Evolutionary conservation across 2,329 filamentous ascomycete genomes (phyloP), one percentile per base, ranked within the genome.

Genomic region (Fusarium coffeatum): DNA sequence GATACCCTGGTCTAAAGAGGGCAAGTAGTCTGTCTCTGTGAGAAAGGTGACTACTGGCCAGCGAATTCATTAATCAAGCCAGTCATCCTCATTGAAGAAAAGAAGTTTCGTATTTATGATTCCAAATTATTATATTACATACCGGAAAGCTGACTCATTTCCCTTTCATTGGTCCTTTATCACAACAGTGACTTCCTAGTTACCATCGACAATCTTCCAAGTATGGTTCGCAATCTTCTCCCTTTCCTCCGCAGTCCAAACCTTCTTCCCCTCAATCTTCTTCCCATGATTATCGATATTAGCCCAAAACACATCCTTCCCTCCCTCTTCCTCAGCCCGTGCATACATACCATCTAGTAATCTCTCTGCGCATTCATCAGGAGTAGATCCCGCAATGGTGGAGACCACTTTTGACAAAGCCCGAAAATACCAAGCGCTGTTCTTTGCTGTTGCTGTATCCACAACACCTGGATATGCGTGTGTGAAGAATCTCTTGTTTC

Each of bases 401-500:
- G 34, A 37, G 6, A 37, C 34, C 18, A 37, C 34, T 12, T n/a
- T 37, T 7, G 34, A 37, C 18, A 37, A n/a, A 37, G 34, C 34
- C 18, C 18, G 18, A 18, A 37, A 37, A n/a, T 37, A 37, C 34
- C 34, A 37, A 0, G 34, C 34, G 6, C 34, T 37, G 10, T 37
- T 37, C 18, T 37, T 37, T 1, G 34, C 34, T 7, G 18, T 37
- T 12, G 34, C 34, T n/a, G 82, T 80, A 3, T 74, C 74, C 16
- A 85, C 83, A 2, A 74, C 23, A 3, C 82, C 82, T 0, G 83
- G 83, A 69, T 78, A 1, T 12, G 80, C 79, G 48, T 85, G 83
- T 0, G 83, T 68, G 50, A 82, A 85, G 43, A 78, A 74, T 3
- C 75, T 69, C 22, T 20, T 67, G 34, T 37, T 37, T n/a, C 34